phyloP scores from a whole-genome alignment of 352 stramenopile species.

The Peronosclerospora sorghi region DNA sequence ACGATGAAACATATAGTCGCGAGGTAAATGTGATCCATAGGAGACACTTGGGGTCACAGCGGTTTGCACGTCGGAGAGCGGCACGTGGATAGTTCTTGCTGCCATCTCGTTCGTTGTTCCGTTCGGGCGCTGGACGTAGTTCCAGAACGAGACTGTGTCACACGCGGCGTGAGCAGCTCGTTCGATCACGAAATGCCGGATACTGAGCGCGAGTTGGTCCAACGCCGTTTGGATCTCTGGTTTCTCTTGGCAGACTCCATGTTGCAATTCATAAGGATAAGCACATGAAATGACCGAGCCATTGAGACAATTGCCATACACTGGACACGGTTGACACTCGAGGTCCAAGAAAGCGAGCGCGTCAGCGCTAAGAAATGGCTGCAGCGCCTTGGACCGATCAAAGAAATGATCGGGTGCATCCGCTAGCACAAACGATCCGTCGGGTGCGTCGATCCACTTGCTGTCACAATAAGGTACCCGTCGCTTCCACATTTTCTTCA shows the following conservation, averaged over 20 bases:
- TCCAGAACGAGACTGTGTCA: slow-evolving; percentile 21
- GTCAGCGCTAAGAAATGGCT: slow-evolving; percentile 28
- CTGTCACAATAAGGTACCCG: slow-evolving; percentile 45
- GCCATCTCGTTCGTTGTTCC: slow-evolving; percentile 3
- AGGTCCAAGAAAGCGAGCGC: slow-evolving; percentile 2
- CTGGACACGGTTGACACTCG: slow-evolving; percentile 39
- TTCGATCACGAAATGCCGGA: slow-evolving; percentile 34
- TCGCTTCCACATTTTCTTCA: slow-evolving; percentile 22
- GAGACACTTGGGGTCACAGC: slow-evolving; percentile 31
- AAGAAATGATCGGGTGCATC: slow-evolving; percentile 18
- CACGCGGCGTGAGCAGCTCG: slow-evolving; percentile 28
- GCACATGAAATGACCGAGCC: slow-evolving; percentile 37
- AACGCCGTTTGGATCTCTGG: slow-evolving; percentile 39
- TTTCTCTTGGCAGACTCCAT: slow-evolving; percentile 42
- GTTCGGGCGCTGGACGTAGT: slow-evolving; percentile 5
- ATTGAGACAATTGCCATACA: slow-evolving; percentile 49
- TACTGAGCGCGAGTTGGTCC: slow-evolving; percentile 28
- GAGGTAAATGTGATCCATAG: slow-evolving; percentile 30
- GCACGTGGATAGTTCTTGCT: slow-evolving; percentile 24
- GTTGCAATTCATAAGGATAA: slow-evolving; percentile 33
- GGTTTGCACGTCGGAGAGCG: slow-evolving; percentile 39
- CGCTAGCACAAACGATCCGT: slow-evolving; percentile 16
- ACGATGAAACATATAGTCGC: slow-evolving; percentile 48
- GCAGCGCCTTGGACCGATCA: slow-evolving; percentile 37
- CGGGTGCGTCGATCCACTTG: slow-evolving; percentile 21